Conservation (phyloP, 768 basidiomycete genomes). For the Paxillus involutus region DNA sequence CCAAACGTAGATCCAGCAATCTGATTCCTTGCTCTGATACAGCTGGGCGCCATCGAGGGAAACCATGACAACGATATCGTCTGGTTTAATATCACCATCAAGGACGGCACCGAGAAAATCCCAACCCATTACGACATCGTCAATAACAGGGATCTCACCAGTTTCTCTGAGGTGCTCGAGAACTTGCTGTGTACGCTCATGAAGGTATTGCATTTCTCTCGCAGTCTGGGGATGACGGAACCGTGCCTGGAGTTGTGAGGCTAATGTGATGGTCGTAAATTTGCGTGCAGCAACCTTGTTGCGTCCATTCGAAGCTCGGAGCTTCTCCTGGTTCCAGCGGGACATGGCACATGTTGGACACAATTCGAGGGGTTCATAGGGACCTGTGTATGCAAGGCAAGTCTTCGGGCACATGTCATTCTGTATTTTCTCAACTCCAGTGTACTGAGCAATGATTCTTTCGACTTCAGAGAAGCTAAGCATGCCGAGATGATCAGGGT, state of each 20-base stretch:
- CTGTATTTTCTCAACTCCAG: conserved; percentile 1
- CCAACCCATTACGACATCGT: conserved; percentile 6
- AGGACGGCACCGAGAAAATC: conserved; percentile 10
- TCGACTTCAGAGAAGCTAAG: background rate
- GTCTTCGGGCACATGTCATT: conserved; percentile 28
- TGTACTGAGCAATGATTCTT: background rate
- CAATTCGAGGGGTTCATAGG: background rate
- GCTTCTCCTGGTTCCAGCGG: background rate
- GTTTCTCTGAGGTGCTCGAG: background rate
- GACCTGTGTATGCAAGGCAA: conserved; percentile 25
- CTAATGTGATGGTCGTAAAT: conserved; percentile 14
- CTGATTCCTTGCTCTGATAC: conserved; percentile 30
- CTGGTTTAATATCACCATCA: conserved; percentile 5
- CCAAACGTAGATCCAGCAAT: conserved; percentile 36
- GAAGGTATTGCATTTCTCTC: background rate
- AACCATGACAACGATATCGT: conserved; percentile 16
- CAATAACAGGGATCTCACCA: background rate
- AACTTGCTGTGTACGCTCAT: conserved; percentile 1
- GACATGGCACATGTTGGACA: background rate
- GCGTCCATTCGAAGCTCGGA: background rate
- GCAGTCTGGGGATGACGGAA: conserved; percentile 13
- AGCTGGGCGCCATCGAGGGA: conserved; percentile 32
- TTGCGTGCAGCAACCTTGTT: conserved; percentile 3
- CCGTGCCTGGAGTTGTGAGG: conserved; percentile 41
- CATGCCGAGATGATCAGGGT: too few relatives aligned